phyloP scores from a whole-genome alignment of 345 rosid species.

The Hevea brasiliensis region DNA sequence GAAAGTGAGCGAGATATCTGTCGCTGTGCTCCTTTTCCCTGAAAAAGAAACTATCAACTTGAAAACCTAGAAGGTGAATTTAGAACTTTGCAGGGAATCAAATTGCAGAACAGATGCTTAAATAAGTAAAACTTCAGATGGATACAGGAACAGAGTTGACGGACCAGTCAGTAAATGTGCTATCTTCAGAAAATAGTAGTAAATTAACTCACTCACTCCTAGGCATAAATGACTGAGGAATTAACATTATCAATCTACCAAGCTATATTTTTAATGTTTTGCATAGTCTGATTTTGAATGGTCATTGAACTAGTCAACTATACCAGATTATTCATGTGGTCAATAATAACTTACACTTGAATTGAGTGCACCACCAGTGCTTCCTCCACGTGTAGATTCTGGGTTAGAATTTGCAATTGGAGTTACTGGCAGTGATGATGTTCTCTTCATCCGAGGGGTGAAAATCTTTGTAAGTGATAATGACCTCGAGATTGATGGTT shows the following conservation, averaged over 20 bases:
- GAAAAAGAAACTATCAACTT: conserved; percentile 29
- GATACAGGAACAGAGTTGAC: neutral
- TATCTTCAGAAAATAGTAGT: neutral
- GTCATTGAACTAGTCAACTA: neutral
- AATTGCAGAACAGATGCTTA: neutral
- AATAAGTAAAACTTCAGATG: neutral
- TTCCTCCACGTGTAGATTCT: conserved; percentile 49
- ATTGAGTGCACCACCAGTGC: conserved; percentile 38
- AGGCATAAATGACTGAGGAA: neutral
- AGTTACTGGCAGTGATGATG: conserved; percentile 81
- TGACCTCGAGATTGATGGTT: conserved; percentile 71
- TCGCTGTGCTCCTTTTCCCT: conserved; percentile 52
- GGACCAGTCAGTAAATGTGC: neutral
- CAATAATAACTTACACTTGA: conserved; percentile 25
- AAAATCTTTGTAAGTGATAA: conserved; percentile 77
- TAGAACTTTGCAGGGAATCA: neutral
- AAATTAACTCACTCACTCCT: neutral
- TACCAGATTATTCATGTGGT: neutral
- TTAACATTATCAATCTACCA: neutral
- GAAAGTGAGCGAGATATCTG: conserved; percentile 79
- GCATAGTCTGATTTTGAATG: neutral
- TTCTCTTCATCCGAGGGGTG: conserved; percentile 74
- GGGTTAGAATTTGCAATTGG: conserved; percentile 40
- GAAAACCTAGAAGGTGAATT: neutral
- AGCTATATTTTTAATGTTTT: neutral